Evolutionary conservation across 2,329 filamentous ascomycete species (phyloP), one percentile per base, ranked within the genome.

Genomic region (Claviceps spartinae): DNA sequence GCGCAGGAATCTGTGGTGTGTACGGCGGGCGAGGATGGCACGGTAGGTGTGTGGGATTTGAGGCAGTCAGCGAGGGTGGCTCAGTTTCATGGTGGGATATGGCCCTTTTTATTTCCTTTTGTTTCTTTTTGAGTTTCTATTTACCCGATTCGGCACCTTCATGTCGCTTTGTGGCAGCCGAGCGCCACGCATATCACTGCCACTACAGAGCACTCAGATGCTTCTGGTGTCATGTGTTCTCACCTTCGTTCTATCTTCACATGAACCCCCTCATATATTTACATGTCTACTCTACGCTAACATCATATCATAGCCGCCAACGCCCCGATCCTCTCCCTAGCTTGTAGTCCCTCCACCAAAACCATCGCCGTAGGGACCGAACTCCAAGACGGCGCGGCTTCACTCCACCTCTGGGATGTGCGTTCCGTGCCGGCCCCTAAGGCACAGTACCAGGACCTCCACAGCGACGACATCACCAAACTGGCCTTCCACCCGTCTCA

Each of bases 321-420:
- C 41, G 69, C 67, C 11, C 66, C 81, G 11, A 74, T 91, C 16
- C 70, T 84, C 13, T 83, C 85, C 14, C 69, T 91, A 47, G 82
- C 83, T 1, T 80, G 81, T 56, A 77, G 75, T 47, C 65, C 72
- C 9, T 61, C 67, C 11, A 75, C 75, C 14, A 77, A 81, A 58
- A 73, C 79, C 3, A 69, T 91, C 18, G 85, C 82, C 22, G 80
- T 82, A 7, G 87, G 87, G 36, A 88, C 86, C 1, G 87, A 91
- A 61, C 72, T 86, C 40, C 77, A 79, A 42, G 78, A 83, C 58
- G 74, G 81, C 63, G 73, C 77, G 53, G 78, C 81, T 16, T 78
- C 77, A 5, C 77, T 85, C 47, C 61, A 77, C 42, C 67, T 84
- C 56, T 85, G 81, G 81, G 81, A 85, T 60, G 68, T 80, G 43